Percentiles rank a stretch among this genome's conserved stretches.
These are phyloP conservation scores for Cyclospora cayetanensis DNA, from an alignment of 169 alveolate species.

Conservation along the genomic window DNA sequence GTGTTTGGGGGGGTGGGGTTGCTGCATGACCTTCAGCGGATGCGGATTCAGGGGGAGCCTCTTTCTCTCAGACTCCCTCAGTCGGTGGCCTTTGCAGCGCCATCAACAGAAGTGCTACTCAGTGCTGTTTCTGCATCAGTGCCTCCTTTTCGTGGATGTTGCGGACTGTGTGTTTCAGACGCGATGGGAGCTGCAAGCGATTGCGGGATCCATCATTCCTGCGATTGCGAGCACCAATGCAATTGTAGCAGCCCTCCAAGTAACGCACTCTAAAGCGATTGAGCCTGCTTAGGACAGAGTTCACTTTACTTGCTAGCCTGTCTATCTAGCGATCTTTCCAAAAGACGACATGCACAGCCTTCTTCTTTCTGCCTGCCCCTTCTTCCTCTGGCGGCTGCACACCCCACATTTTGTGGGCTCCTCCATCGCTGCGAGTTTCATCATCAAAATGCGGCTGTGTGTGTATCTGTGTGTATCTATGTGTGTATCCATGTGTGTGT, in stretches of 20 bases:
- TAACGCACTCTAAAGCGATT: neutral
- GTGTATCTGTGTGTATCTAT: neutral
- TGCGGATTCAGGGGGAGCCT: too few species aligned
- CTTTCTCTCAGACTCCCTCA: too few species aligned
- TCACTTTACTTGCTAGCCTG: neutral
- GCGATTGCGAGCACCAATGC: constrained; percentile 95
- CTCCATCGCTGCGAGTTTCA: neutral
- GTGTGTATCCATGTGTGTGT: neutral
- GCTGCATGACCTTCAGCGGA: too few species aligned
- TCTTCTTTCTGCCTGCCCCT: neutral
- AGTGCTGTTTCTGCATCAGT: neutral
- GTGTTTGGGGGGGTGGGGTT: neutral
- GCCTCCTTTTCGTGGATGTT: neutral
- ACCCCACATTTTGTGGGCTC: neutral
- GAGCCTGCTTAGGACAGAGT: neutral
- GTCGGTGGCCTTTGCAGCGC: too few species aligned
- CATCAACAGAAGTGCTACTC: too few species aligned
- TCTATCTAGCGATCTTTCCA: neutral
- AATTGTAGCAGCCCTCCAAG: constrained; percentile 88
- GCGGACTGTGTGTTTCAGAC: constrained; percentile 41
- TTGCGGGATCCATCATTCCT: constrained; percentile 94
- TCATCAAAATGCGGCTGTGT: neutral
- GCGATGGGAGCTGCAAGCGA: constrained; percentile 83
- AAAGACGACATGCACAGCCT: neutral
- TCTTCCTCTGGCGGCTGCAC: neutral